phyloP scores from a whole-genome alignment of 768 basidiomycete genomes.

The Xerocomellus chrysenteron region DNA sequence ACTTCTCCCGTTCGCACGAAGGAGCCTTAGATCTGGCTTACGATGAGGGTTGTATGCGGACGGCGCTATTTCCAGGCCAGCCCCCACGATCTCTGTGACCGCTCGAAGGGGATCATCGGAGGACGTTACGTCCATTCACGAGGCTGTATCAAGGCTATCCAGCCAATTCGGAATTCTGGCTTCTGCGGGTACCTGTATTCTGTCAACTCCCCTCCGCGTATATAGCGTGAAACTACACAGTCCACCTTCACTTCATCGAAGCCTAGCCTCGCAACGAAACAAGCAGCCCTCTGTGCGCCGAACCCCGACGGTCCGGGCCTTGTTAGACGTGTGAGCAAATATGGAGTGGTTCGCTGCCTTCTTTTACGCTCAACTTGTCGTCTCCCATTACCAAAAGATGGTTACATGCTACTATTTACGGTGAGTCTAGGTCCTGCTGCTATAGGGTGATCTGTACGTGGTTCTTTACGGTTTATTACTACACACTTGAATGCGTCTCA shows the following conservation, averaged over 20 bases:
- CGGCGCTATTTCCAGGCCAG: too few relatives aligned
- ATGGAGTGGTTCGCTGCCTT: background rate
- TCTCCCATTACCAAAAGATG: background rate
- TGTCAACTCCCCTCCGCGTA: background rate
- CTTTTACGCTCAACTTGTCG: background rate
- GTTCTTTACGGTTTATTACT: too few relatives aligned
- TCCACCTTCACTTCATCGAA: too few relatives aligned
- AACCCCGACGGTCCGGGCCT: background rate
- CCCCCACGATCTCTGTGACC: background rate
- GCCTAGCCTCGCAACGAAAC: too few relatives aligned
- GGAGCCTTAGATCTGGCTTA: background rate
- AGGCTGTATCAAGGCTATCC: background rate
- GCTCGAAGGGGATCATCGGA: background rate
- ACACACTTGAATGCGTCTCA: too few relatives aligned
- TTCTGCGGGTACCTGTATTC: background rate
- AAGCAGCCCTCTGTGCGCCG: background rate
- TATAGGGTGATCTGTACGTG: too few relatives aligned
- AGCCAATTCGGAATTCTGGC: background rate
- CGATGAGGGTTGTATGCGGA: background rate
- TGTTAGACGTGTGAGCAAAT: background rate
- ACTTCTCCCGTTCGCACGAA: background rate
- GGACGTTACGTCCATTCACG: background rate
- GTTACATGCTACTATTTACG: background rate
- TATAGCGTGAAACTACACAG: background rate
- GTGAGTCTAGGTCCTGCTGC: background rate